These are phyloP conservation scores for Pseudogymnoascus sp. DNA, from an alignment of 2,329 filamentous ascomycete species.

Conservation along the genomic window DNA sequence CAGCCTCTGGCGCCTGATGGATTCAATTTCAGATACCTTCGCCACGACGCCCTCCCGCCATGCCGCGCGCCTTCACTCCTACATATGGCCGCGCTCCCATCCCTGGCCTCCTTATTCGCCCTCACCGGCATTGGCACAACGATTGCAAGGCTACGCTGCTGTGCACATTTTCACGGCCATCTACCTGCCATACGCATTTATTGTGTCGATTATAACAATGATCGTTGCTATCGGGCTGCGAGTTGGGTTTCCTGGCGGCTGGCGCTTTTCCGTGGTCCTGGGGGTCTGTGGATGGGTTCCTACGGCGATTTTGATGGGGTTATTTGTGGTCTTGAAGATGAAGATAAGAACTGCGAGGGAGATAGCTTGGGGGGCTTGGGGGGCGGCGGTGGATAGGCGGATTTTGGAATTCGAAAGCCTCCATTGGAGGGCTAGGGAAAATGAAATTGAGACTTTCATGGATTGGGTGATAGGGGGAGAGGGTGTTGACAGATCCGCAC, in stretches of 20 bases:
- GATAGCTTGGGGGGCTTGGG: not conserved
- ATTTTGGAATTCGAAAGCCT: slow-evolving; percentile 3
- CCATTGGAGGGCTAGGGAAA: not conserved
- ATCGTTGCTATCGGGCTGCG: not conserved
- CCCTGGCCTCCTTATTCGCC: not conserved
- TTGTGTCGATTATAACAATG: slow-evolving; percentile 1
- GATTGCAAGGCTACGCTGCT: not conserved
- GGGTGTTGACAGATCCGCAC: not conserved
- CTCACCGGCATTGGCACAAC: not conserved
- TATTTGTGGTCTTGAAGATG: not conserved
- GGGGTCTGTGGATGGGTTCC: not conserved
- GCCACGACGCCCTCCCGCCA: not conserved
- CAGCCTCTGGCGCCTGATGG: not conserved
- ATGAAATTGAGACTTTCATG: not conserved
- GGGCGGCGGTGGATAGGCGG: not conserved
- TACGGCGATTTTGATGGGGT: not conserved
- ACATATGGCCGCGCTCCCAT: not conserved
- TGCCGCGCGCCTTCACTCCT: not conserved
- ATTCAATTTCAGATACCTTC: not conserved
- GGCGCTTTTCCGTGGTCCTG: not conserved
- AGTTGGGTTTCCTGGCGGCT: not conserved
- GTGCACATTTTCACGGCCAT: not conserved
- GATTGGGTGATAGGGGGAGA: not conserved
- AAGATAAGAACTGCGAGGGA: not conserved
- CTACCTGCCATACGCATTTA: not conserved